A percentile compares a stretch with the other conserved stretches of the same genome.
Evolutionary conservation across 495 filamentous ascomycete genomes (phyloP).

Genomic region (Xylaria longipes): DNA sequence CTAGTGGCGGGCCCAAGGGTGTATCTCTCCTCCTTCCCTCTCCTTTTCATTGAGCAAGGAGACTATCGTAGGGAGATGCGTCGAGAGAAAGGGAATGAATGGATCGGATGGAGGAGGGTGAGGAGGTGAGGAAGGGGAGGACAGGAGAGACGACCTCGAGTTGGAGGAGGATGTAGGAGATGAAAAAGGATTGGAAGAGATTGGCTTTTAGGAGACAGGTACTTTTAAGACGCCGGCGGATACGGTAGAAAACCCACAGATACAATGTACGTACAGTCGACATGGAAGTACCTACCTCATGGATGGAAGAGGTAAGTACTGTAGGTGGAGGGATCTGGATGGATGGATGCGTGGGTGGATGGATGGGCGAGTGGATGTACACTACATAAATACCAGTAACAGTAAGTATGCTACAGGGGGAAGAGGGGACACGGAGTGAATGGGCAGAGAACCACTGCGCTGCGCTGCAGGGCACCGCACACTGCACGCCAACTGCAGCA

Average conservation of each 20-base stretch:
- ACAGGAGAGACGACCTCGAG: slow-evolving; percentile 62
- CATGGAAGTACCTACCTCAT: slow-evolving; percentile 7
- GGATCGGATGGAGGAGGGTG: slow-evolving; percentile 62
- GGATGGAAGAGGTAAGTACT: slow-evolving; percentile 15
- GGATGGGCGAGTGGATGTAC: slow-evolving; percentile 11
- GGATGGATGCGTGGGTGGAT: background rate
- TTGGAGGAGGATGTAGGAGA: slow-evolving; percentile 62
- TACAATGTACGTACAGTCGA: slow-evolving; percentile 30
- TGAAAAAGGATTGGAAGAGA: slow-evolving; percentile 61
- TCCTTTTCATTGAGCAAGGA: slow-evolving; percentile 51
- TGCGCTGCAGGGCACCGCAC: slow-evolving; percentile 15
- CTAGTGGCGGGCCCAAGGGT: slow-evolving; percentile 36
- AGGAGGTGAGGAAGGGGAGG: slow-evolving; percentile 52
- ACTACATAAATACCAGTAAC: slow-evolving; percentile 2
- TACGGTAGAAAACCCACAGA: slow-evolving; percentile 25
- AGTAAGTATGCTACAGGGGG: slow-evolving; percentile 10
- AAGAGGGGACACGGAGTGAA: background rate
- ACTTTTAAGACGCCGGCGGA: slow-evolving; percentile 57
- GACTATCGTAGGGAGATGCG: slow-evolving; percentile 44
- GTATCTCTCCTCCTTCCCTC: slow-evolving; percentile 49
- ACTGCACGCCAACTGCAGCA: slow-evolving; percentile 31
- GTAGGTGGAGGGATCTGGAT: slow-evolving; percentile 19
- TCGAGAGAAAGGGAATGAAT: slow-evolving; percentile 52
- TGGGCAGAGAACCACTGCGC: slow-evolving; percentile 18
- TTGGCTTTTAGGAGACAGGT: slow-evolving; percentile 51